Evolutionary conservation across 495 filamentous ascomycete genomes (phyloP), one percentile per base, ranked within the genome.

Genomic region (Penicillium psychrofluorescens): DNA sequence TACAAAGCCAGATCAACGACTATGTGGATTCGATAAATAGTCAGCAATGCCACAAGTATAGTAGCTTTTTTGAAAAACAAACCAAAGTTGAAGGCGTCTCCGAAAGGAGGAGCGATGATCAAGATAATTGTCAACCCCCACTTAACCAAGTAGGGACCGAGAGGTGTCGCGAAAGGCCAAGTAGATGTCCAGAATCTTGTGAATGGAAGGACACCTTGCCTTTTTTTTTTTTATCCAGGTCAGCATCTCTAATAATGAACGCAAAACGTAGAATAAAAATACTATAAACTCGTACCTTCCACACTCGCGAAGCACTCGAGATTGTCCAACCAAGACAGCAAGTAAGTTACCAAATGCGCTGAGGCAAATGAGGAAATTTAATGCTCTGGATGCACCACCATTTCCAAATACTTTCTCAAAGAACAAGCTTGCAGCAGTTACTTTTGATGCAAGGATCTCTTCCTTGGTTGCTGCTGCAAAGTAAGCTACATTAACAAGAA

Each of bases 71-170:
- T 5, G 8, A 6, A 4, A 4, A 9, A 43, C 58, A 5, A 41
- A 66, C 56, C 56, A 46, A 84, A 83, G 40, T 83, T 79, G 61
- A 84, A 86, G 10, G 80, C 81, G 59, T 85, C 80, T 6, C 82
- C 82, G 2, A 79, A 79, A 0, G 81, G 82, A 4, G 80, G 80
- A 1, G 79, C 80, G 0, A 84, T 50, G 15, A 84, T 84, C 77
- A 84, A 80, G 33, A 86, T 35, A 6, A 80, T 40, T 0, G 80
- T 86, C 33, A 83, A 45, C 1, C 51, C 41, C 72, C 76, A 86
- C 50, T 80, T 76, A 4, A 84, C 30, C 9, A 73, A 33, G 53
- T 82, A 83, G 0, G 80, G 78, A 0, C 73, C 79, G 0, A 82
- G 45, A 0, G 80, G 79, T 4, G 79, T 84, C 28, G 77, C 77